phyloP scores from a whole-genome alignment of 2,329 filamentous ascomycete genomes.

The Aspergillus brasiliensis region DNA sequence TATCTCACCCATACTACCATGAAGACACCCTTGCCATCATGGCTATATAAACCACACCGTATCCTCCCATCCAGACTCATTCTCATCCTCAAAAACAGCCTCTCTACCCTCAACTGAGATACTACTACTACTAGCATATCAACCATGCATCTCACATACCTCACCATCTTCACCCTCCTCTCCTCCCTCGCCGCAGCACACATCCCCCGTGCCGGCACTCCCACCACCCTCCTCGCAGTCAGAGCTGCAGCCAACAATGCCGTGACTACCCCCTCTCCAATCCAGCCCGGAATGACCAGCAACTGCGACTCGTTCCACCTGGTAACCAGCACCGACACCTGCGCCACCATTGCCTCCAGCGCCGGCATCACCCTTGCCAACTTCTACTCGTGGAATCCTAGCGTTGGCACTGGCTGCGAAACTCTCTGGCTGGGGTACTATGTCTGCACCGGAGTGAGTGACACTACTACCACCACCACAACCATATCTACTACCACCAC shows the following conservation, averaged over 20 bases:
- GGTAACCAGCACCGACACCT: background rate
- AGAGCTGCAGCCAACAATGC: background rate
- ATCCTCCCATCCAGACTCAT: background rate
- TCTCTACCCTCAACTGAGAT: background rate
- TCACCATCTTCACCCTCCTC: background rate
- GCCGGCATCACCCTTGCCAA: constrained; percentile 10
- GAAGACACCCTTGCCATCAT: background rate
- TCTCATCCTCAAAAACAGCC: background rate
- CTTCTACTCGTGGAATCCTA: constrained; percentile 15
- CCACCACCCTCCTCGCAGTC: background rate
- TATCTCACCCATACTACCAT: background rate
- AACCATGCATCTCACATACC: background rate
- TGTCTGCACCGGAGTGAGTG: constrained; percentile 13
- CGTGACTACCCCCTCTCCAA: background rate
- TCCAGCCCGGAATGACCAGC: constrained; percentile 5
- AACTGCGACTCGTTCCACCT: constrained; percentile 2
- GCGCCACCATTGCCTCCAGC: constrained; percentile 3
- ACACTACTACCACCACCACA: background rate
- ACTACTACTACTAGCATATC: background rate
- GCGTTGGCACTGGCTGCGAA: constrained; percentile 7
- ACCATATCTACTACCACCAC: background rate
- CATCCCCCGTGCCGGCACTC: background rate
- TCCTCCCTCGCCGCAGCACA: background rate
- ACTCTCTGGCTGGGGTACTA: constrained; percentile 16
- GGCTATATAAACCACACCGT: background rate